Evolutionary conservation across 225 moss, liverwort and hornwort species (phyloP).

Genomic region (Lunularia cruciata): DNA sequence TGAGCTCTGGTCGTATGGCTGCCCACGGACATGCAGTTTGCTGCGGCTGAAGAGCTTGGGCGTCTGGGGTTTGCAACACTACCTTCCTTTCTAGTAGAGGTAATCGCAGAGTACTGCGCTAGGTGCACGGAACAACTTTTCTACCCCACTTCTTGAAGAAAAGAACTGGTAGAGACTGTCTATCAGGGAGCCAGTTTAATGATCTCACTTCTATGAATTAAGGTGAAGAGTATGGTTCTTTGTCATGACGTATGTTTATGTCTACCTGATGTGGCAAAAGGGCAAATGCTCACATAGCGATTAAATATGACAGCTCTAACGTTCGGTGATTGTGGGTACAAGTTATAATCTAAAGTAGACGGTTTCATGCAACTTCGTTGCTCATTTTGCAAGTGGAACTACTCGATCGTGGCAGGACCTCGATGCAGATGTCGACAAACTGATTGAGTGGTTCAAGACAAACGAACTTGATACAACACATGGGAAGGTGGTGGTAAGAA

Average conservation of each 20-base stretch:
- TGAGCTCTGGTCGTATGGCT: background rate
- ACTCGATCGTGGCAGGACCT: conserved; percentile 41
- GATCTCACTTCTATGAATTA: too few relatives aligned
- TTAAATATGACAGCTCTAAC: too few relatives aligned
- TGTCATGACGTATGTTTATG: too few relatives aligned
- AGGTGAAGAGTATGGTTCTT: too few relatives aligned
- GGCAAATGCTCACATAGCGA: too few relatives aligned
- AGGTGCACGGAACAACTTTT: conserved; percentile 6
- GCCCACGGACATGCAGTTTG: conserved; percentile 47
- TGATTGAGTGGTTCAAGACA: conserved; percentile 65
- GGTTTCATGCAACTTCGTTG: too few relatives aligned
- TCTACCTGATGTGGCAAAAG: too few relatives aligned
- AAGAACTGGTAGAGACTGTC: background rate
- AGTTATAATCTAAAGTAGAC: too few relatives aligned
- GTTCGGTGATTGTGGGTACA: too few relatives aligned
- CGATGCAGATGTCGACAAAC: conserved; percentile 27
- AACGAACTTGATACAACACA: conserved; percentile 51
- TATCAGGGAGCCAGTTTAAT: too few relatives aligned
- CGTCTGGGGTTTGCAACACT: conserved; percentile 73
- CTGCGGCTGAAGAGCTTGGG: conserved; percentile 73
- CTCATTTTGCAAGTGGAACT: too few relatives aligned
- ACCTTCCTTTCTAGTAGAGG: conserved; percentile 81
- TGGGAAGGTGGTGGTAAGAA: conserved; percentile 85
- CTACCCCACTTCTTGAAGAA: conserved; percentile 16
- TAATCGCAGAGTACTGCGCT: conserved; percentile 20